Percentiles rank a stretch among this genome's conserved stretches.
These are phyloP conservation scores for Coemansia sp. DNA, from an alignment of 192 early-diverging fungal species.

Conservation along the genomic window DNA sequence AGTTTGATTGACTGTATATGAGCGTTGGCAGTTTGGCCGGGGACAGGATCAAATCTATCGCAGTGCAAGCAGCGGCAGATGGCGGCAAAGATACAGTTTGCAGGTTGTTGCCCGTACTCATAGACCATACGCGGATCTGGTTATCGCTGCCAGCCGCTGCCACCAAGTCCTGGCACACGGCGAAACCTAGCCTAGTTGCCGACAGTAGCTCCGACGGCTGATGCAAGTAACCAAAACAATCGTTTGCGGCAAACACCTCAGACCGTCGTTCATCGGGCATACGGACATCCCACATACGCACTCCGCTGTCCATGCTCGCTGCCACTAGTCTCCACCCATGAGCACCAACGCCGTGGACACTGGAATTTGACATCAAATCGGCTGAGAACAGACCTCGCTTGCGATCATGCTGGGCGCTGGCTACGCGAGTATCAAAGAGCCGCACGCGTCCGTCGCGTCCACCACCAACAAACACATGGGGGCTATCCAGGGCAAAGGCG, in stretches of 20 bases:
- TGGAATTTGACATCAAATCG: not conserved
- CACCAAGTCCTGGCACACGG: conserved; percentile 19
- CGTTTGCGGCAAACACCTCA: not conserved
- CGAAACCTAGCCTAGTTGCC: conserved; percentile 32
- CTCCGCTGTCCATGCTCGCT: conserved; percentile 38
- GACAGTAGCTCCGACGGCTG: conserved; percentile 1
- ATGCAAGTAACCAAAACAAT: not conserved
- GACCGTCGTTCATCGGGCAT: conserved; percentile 17
- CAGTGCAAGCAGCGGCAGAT: conserved; percentile 17
- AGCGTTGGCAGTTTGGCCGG: conserved; percentile 8
- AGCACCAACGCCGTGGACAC: conserved; percentile 31
- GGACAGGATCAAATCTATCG: conserved; percentile 22
- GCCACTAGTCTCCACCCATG: conserved; percentile 33
- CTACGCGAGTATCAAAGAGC: conserved; percentile 35
- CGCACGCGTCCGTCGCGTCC: conserved; percentile 46
- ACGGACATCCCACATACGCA: conserved; percentile 41
- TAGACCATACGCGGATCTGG: conserved; percentile 34
- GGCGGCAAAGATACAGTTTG: conserved; percentile 14
- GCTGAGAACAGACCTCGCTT: conserved; percentile 27
- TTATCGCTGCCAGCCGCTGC: conserved; percentile 36
- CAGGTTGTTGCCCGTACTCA: conserved; percentile 23
- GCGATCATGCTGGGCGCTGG: conserved; percentile 10
- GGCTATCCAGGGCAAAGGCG: conserved; percentile 16
- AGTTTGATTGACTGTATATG: conserved; percentile 10
- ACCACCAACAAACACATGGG: conserved; percentile 28